Percentiles rank a stretch among this genome's conserved stretches.
Evolutionary conservation across 257 asterid species (phyloP).

Genomic region (Solanum clarkiae): DNA sequence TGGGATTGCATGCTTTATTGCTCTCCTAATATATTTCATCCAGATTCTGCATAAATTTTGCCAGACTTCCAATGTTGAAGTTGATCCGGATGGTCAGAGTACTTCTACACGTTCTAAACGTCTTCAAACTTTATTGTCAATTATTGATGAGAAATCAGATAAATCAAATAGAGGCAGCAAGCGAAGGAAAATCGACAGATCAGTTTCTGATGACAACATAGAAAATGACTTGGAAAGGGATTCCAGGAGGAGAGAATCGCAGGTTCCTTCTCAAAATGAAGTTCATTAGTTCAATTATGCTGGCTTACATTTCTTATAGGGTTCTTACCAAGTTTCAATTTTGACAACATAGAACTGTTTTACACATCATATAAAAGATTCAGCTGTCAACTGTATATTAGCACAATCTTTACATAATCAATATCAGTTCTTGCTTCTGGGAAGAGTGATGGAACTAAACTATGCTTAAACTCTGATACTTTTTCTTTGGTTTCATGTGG

Average conservation of each 20-base stretch:
- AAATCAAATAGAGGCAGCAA: conserved; percentile 35
- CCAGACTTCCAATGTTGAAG: conserved; percentile 11
- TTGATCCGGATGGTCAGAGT: conserved; percentile 1
- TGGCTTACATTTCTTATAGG: background rate
- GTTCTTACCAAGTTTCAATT: background rate
- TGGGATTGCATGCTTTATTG: conserved; percentile 55
- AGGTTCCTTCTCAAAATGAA: background rate
- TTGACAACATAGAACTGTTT: background rate
- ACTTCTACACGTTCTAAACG: conserved; percentile 36
- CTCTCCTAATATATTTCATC: conserved; percentile 47
- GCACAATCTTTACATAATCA: background rate
- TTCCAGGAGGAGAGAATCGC: background rate
- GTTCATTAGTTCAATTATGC: background rate
- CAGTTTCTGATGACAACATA: conserved; percentile 13
- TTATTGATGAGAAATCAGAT: conserved; percentile 64
- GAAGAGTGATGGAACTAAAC: background rate
- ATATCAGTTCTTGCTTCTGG: background rate
- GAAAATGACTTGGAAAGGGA: conserved; percentile 21
- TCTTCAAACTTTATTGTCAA: conserved; percentile 40
- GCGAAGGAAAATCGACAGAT: conserved; percentile 48
- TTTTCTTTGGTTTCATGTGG: background rate
- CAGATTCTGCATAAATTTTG: conserved; percentile 36
- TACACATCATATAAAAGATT: background rate
- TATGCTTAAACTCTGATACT: background rate
- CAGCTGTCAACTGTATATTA: background rate